Evolutionary conservation across 108 stramenopile species (phyloP).

Genomic region (Cylindrotheca fusiformis): DNA sequence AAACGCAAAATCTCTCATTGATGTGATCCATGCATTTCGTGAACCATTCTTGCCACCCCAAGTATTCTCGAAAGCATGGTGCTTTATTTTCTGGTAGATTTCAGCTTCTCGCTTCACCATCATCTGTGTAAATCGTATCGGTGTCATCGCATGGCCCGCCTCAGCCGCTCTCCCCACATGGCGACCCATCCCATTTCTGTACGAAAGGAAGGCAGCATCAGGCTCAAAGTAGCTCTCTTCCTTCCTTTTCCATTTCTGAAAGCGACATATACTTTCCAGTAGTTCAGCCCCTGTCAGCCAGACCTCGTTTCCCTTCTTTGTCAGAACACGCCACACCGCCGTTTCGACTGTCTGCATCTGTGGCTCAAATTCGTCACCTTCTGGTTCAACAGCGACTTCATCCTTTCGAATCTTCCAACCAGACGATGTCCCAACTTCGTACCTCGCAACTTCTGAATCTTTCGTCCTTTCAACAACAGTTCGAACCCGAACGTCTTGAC

Average conservation of each 20-base stretch:
- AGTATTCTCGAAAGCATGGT: conserved; percentile 63
- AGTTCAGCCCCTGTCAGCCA: conserved; percentile 48
- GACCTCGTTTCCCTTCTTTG: conserved; percentile 51
- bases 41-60: conserved; percentile 86
- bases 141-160: conserved; percentile 62
- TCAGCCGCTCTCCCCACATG: conserved; percentile 78
- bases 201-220: conserved; percentile 69
- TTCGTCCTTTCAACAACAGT: conserved; percentile 49
- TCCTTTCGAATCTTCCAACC: conserved; percentile 61
- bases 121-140: conserved; percentile 61
- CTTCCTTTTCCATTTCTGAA: conserved; percentile 47
- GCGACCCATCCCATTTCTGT: conserved; percentile 68
- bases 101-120: conserved; percentile 83
- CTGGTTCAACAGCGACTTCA: conserved; percentile 21
- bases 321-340: conserved; percentile 49
- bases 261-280: conserved; percentile 60
- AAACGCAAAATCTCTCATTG: conserved; percentile 74
- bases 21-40: conserved; percentile 75
- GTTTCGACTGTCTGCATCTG: conserved; percentile 23
- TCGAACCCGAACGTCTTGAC: conserved; percentile 62
- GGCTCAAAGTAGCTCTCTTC: conserved; percentile 66
- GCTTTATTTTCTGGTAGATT: conserved; percentile 71
- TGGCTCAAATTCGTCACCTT: conserved; percentile 31
- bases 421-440: conserved; percentile 56
- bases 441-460: conserved; percentile 58